Evolutionary conservation across 305 asterid genomes (phyloP), one percentile per base, ranked within the genome.

Genomic region (Rubia tinctorum): DNA sequence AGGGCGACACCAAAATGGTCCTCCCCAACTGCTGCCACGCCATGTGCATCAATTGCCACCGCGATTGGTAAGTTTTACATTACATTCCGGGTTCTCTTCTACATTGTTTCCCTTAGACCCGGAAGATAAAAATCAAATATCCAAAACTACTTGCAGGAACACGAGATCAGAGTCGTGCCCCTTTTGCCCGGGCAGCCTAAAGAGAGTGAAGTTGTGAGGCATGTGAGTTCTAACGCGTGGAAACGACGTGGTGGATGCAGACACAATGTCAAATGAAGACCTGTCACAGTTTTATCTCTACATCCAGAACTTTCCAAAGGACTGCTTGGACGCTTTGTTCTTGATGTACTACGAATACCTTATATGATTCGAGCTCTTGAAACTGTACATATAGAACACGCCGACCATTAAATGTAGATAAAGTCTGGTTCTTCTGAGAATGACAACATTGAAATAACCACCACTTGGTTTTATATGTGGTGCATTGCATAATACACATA

Each of bases 141-240:
- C 30, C 2, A 27, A 27, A 27, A 39, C 63, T n/a, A 78, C 37
- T 78, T 77, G 75, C 84, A 93, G 98, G 98, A 89, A 87, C 73
- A 74, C 87, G 45, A 89, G 97, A 81, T 89, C 97, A 0, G 92
- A 84, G 76, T 91, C 97, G 13, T 91, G 98, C 77, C 98, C 98
- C 3, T 93, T 91, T 77, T 93, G 96, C 71, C 97, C 93, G 0
- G 97, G 95, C 58, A 88, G 87, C 42, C n/a, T n/a, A n/a, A n/a
- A n/a, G n/a, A n/a, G n/a, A n/a, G n/a, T n/a, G n/a, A n/a, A n/a
- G n/a, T n/a, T n/a, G n/a, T n/a, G n/a, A n/a, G n/a, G n/a, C n/a
- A n/a, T n/a, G n/a, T n/a, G n/a, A n/a, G n/a, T n/a, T n/a, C n/a
- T n/a, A n/a, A n/a, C n/a, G n/a, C n/a, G n/a, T n/a, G n/a, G n/a